Evolutionary conservation across 106 monocot genomes (phyloP).

Genomic region (Dioscorea alata): DNA sequence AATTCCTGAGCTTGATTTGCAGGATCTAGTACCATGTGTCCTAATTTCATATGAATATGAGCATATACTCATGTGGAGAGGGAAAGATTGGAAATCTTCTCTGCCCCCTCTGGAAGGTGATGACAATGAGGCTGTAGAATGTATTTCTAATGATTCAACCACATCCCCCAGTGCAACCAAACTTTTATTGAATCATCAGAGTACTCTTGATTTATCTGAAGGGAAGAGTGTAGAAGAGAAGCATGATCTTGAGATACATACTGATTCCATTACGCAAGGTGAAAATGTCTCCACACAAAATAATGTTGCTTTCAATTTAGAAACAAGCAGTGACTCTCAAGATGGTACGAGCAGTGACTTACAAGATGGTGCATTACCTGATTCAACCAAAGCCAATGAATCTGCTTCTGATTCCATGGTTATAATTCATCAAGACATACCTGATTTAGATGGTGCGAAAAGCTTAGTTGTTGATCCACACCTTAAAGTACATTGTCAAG

Average conservation of each 20-base stretch:
- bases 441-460: background rate
- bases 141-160: slow-evolving; percentile 3
- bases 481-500: slow-evolving; percentile 1
- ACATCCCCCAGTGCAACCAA: slow-evolving; percentile 16
- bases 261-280: background rate
- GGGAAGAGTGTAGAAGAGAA: slow-evolving; percentile 7
- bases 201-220: slow-evolving; percentile 1
- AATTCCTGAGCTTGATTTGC: slow-evolving; percentile 11
- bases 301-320: slow-evolving; percentile 1
- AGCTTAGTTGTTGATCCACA: background rate
- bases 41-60: slow-evolving; percentile 85
- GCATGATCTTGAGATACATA: background rate
- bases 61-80: slow-evolving; percentile 99
- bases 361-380: too few relatives aligned
- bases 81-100: slow-evolving; percentile 82
- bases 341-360: background rate
- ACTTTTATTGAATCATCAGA: slow-evolving; percentile 10
- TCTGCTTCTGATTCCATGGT: background rate
- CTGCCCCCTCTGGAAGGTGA: slow-evolving; percentile 30
- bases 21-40: slow-evolving; percentile 90
- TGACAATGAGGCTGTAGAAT: slow-evolving; percentile 4
- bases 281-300: slow-evolving; percentile 1
- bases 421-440: background rate
- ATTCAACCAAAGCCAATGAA: too few relatives aligned
- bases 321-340: background rate